Percentiles rank a stretch among this genome's conserved stretches.
Evolutionary conservation across 192 early-diverging fungal species (phyloP).

Genomic region (Lunasporangiospora selenospora): DNA sequence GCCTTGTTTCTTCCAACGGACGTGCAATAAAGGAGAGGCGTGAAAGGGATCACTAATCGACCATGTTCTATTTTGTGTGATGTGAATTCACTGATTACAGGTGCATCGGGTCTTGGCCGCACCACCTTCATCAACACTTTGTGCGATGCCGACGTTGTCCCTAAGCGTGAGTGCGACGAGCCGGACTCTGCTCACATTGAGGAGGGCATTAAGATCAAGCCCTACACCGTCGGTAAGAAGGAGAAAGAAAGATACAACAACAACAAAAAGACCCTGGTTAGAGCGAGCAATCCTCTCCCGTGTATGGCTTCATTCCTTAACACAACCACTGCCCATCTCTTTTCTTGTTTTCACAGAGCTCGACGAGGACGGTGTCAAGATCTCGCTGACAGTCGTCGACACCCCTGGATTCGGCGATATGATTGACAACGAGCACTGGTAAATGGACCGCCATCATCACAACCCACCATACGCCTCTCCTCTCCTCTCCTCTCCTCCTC

Average conservation of each 20-base stretch:
- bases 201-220: conserved; percentile 87
- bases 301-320: no score
- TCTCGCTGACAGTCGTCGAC: conserved; percentile 97
- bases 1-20: no score
- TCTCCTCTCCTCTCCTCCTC: background rate
- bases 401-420: conserved; percentile 99
- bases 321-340: background rate
- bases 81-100: no score
- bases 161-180: conserved; percentile 67
- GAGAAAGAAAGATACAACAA: no score
- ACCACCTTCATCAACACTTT: conserved; percentile 99
- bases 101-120: conserved; percentile 94
- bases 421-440: conserved; percentile 94
- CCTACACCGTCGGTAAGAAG: conserved; percentile 80
- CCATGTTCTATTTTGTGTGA: no score
- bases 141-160: conserved; percentile 81
- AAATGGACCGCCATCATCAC: conserved; percentile 21
- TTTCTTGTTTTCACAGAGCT: conserved; percentile 61
- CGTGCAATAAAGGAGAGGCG: no score
- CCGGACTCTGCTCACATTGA: conserved; percentile 81
- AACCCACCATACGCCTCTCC: background rate
- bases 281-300: no score
- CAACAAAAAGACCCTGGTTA: no score
- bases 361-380: conserved; percentile 97
- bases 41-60: no score